These are phyloP conservation scores for Neurospora crassa DNA, from an alignment of 2,329 filamentous ascomycete genomes.

Conservation along the genomic window DNA sequence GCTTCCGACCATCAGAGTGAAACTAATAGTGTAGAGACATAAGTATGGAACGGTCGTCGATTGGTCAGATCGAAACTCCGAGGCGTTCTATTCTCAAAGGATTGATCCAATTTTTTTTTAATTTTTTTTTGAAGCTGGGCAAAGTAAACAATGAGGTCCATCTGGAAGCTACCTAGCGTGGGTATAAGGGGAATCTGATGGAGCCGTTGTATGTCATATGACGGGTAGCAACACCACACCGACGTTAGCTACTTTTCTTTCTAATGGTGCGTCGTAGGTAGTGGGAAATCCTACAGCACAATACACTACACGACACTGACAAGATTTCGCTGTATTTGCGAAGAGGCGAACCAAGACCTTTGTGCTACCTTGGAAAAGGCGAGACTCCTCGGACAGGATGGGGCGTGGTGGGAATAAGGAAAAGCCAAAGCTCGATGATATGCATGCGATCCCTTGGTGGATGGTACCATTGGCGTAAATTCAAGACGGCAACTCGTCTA, in stretches of 20 bases:
- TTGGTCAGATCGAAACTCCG: neutral
- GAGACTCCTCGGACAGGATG: neutral
- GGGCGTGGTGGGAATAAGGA: slow-evolving; percentile 2
- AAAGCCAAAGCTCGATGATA: slow-evolving; percentile 5
- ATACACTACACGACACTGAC: neutral
- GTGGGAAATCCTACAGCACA: neutral
- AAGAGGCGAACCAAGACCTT: neutral
- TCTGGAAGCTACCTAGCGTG: neutral
- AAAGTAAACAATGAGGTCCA: neutral
- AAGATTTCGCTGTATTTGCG: neutral
- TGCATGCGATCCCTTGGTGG: slow-evolving; percentile 7
- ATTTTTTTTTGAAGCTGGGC: neutral
- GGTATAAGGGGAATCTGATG: neutral
- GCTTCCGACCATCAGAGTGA: neutral
- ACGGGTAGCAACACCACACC: neutral
- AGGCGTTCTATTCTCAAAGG: neutral
- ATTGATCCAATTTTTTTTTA: neutral
- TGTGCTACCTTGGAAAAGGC: neutral
- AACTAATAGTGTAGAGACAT: neutral
- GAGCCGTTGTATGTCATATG: neutral
- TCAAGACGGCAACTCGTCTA: slow-evolving; percentile 10
- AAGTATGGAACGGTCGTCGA: neutral
- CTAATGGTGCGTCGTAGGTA: neutral
- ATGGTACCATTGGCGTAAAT: slow-evolving; percentile 3
- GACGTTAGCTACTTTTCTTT: neutral